Evolutionary conservation across 371 early-diverging fungal species (phyloP), one percentile per base, ranked within the genome.

Genomic region (Rhizomucor pusillus): DNA sequence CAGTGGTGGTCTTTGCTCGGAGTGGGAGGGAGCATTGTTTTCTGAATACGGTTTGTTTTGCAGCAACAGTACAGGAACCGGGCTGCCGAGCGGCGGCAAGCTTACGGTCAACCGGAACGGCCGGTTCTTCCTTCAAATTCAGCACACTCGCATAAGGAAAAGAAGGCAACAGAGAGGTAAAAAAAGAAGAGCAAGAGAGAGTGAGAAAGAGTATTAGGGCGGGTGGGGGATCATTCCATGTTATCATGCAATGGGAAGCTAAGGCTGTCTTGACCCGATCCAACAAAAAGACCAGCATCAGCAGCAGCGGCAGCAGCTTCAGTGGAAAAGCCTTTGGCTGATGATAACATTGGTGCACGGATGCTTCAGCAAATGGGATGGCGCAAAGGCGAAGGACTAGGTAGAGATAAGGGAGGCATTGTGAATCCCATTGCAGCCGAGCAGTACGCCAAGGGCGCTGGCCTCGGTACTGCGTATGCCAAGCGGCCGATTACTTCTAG

Each of bases 21-120:
- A n/a, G n/a, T n/a, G n/a, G 33, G 23, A 48, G 16, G 14, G n/a
- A 4, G 5, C 18, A 24, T 16, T 16, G 34, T 14, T 25, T 18
- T 25, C n/a, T 34, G n/a, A 18, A 34, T 50, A 20, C 43, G 37
- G 25, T 37, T 12, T 6, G 4, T 50, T 59, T 34, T 60, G 44
- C 56, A 60, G 53, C 59, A 75, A 50, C 69, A 77, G 46, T 86
- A 88, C 62, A 73, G 86, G 5, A 85, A 88, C 56, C 67, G 88
- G 47, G 86, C 86, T 14, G 88, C 85, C 19, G 86, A 86, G 60
- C 69, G 88, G 45, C 67, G 88, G 41, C 75, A 82, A 52, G 80
- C 81, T n/a, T 78, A 77, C 66, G 82, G 82, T 0, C 85, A 81
- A 37, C 84, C 84, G 0, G 77, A 81, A 11, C 72, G 71, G 35